These are phyloP conservation scores for Coemansia sp. DNA, from an alignment of 192 early-diverging fungal species.

Conservation along the genomic window DNA sequence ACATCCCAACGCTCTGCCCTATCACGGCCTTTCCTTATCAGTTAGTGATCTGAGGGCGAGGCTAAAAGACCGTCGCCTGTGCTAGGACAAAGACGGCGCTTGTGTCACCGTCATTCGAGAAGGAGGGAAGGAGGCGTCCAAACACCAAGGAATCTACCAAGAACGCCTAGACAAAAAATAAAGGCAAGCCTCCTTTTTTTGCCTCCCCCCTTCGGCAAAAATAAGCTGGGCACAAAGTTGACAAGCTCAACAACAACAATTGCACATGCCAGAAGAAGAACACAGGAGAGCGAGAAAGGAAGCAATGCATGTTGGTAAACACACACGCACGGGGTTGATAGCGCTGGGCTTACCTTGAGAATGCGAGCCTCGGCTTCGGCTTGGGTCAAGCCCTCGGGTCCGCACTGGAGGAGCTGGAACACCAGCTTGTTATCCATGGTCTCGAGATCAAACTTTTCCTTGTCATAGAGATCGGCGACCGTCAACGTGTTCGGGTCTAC, in stretches of 20 bases:
- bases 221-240: background rate
- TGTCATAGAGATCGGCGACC: slow-evolving; percentile 74
- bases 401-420: slow-evolving; percentile 66
- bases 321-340: background rate
- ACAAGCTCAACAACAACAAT: slow-evolving; percentile 1
- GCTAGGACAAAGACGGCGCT: slow-evolving; percentile 2
- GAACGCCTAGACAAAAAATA: background rate
- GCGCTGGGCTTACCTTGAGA: slow-evolving; percentile 48
- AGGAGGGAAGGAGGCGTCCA: background rate
- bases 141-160: slow-evolving; percentile 4
- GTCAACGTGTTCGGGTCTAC: slow-evolving; percentile 62
- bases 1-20: background rate
- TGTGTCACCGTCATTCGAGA: slow-evolving; percentile 2
- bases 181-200: slow-evolving; percentile 5
- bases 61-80: background rate
- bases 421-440: slow-evolving; percentile 75
- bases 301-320: background rate
- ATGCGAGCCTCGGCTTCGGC: slow-evolving; percentile 63
- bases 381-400: slow-evolving; percentile 61
- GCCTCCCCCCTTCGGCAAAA: background rate
- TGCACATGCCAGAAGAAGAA: background rate
- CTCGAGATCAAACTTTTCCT: slow-evolving; percentile 76
- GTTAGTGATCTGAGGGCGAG: background rate
- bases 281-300: background rate
- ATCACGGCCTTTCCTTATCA: slow-evolving; percentile 2